These are phyloP conservation scores for Geosmithia flava DNA, from an alignment of 2,329 filamentous ascomycete genomes.

Conservation along the genomic window DNA sequence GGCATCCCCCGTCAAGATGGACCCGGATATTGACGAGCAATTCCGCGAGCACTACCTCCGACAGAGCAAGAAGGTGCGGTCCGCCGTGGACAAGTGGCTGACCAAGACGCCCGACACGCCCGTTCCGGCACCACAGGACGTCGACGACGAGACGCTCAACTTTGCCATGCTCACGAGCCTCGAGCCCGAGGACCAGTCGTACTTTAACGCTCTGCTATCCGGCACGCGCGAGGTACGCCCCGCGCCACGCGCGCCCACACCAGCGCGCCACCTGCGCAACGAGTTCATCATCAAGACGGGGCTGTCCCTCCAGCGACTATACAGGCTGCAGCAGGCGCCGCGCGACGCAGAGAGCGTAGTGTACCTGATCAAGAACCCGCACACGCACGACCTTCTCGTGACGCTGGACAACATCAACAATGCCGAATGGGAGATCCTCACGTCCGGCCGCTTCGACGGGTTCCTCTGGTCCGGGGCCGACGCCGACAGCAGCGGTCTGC, in stretches of 20 bases:
- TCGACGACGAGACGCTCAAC: slow-evolving; percentile 85
- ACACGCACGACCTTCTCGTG: slow-evolving; percentile 73
- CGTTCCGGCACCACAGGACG: slow-evolving; percentile 68
- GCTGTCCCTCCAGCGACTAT: slow-evolving; percentile 71
- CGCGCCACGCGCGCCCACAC: slow-evolving; percentile 54
- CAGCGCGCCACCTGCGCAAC: slow-evolving; percentile 37
- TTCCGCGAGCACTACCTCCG: slow-evolving; percentile 86
- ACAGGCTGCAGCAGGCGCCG: slow-evolving; percentile 59
- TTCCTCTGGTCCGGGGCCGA: slow-evolving; percentile 90
- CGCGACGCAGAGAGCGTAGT: slow-evolving; percentile 78
- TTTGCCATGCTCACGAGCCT: slow-evolving; percentile 91
- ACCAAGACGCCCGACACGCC: slow-evolving; percentile 64
- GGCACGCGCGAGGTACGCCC: slow-evolving; percentile 45
- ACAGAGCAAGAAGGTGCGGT: slow-evolving; percentile 84
- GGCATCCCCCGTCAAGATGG: slow-evolving; percentile 58
- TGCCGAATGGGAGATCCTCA: slow-evolving; percentile 94
- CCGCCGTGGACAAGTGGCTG: slow-evolving; percentile 86
- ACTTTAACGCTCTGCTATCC: slow-evolving; percentile 70
- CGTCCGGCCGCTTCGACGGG: slow-evolving; percentile 86
- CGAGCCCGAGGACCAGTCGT: slow-evolving; percentile 59
- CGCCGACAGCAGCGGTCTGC: slow-evolving; percentile 11
- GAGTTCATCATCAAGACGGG: slow-evolving; percentile 66
- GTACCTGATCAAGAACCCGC: slow-evolving; percentile 72
- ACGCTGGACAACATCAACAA: slow-evolving; percentile 79
- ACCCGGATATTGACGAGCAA: slow-evolving; percentile 88